Conservation (phyloP, 768 basidiomycete genomes). For the Hortiboletus campestris region DNA sequence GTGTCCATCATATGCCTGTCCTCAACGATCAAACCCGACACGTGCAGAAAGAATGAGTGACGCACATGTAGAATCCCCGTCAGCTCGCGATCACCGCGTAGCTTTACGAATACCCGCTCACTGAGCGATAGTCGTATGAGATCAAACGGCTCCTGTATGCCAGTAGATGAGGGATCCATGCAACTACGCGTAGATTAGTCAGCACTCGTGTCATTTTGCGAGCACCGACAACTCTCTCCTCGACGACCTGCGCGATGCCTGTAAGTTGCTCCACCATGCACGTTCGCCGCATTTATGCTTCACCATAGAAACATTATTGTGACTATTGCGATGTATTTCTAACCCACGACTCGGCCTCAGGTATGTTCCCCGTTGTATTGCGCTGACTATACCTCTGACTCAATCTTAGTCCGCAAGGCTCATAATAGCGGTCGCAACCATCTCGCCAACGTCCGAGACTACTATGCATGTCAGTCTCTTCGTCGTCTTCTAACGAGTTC, state of each 20-base stretch:
- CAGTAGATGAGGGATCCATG: slow-evolving; percentile 71
- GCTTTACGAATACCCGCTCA: slow-evolving; percentile 97
- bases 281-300: slow-evolving; percentile 1
- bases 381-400: slow-evolving; percentile 4
- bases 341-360: slow-evolving; percentile 93
- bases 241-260: slow-evolving; percentile 49
- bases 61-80: slow-evolving; percentile 90
- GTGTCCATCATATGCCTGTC: slow-evolving; percentile 98
- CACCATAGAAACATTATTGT: slow-evolving; percentile 81
- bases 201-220: slow-evolving; percentile 27
- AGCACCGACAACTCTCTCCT: slow-evolving; percentile 13
- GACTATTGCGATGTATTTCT: slow-evolving; percentile 93
- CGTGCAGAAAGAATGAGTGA: slow-evolving; percentile 5
- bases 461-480: slow-evolving; percentile 78
- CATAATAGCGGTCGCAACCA: slow-evolving; percentile 99
- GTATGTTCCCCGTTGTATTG: slow-evolving; percentile 37
- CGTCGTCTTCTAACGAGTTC: not conserved
- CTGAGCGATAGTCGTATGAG: slow-evolving; percentile 93
- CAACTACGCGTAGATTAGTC: slow-evolving; percentile 24
- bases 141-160: slow-evolving; percentile 96
- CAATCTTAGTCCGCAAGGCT: slow-evolving; percentile 81
- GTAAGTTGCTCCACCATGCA: slow-evolving; percentile 40
- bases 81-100: slow-evolving; percentile 91
- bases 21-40: slow-evolving; percentile 6
- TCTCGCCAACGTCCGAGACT: slow-evolving; percentile 92